phyloP scores from a whole-genome alignment of 345 rosid genomes.

The Syzygium aromaticum region DNA sequence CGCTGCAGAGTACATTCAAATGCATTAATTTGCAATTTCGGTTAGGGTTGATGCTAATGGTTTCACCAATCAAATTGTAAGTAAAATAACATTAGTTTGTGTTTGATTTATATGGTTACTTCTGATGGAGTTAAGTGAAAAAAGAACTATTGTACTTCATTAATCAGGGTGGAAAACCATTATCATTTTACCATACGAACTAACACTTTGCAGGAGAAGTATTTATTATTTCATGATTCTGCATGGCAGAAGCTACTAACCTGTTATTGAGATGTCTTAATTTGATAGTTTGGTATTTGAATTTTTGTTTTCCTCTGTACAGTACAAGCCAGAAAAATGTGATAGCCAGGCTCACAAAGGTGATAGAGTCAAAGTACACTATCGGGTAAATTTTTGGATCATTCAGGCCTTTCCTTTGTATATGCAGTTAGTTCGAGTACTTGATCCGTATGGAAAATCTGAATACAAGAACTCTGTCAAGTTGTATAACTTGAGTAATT shows the following conservation, averaged over 20 bases:
- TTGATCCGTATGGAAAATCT: background rate
- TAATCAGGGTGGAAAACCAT: background rate
- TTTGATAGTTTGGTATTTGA: background rate
- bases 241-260: background rate
- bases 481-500: background rate
- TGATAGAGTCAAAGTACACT: slow-evolving; percentile 76
- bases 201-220: background rate
- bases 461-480: background rate
- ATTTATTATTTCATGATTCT: background rate
- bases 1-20: background rate
- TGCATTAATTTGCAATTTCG: background rate
- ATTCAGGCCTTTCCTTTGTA: background rate
- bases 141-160: background rate
- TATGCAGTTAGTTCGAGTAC: background rate
- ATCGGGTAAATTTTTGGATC: slow-evolving; percentile 37
- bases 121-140: background rate
- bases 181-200: background rate
- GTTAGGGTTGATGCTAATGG: background rate
- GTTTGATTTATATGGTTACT: background rate
- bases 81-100: background rate
- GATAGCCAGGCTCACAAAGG: slow-evolving; percentile 94
- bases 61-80: background rate
- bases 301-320: slow-evolving; percentile 4
- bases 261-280: background rate
- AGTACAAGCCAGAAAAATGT: slow-evolving; percentile 69